A percentile compares a stretch with the other conserved stretches of the same genome.
Conservation (phyloP, 768 basidiomycete species). For the Lactarius indigo region DNA sequence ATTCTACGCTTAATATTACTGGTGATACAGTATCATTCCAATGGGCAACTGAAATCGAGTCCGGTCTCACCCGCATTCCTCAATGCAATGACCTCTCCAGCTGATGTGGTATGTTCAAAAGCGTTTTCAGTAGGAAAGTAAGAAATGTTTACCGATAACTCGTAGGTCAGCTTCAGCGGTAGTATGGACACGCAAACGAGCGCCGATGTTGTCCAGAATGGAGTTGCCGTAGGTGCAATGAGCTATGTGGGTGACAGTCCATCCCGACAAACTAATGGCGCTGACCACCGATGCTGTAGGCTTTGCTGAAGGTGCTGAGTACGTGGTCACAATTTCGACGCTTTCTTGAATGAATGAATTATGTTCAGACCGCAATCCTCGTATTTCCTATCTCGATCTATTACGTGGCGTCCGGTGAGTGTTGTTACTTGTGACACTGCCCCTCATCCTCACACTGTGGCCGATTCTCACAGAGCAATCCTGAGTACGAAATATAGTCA, state of each 20-base stretch:
- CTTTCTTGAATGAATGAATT: background rate
- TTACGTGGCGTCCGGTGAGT: constrained; percentile 19
- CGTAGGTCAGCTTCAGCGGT: constrained; percentile 80
- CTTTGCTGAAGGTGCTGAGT: constrained; percentile 59
- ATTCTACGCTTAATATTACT: background rate
- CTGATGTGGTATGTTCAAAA: constrained; percentile 68
- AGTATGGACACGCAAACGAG: constrained; percentile 83
- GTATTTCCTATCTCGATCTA: constrained; percentile 25
- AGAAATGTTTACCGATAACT: constrained; percentile 5
- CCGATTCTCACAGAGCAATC: constrained; percentile 40
- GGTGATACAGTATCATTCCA: constrained; percentile 30
- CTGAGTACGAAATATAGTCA: constrained; percentile 60
- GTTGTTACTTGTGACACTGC: background rate
- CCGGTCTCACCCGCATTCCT: constrained; percentile 28
- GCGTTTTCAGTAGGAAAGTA: background rate
- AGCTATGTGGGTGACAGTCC: constrained; percentile 51
- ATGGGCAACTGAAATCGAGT: constrained; percentile 32
- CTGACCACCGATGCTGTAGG: constrained; percentile 31
- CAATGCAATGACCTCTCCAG: constrained; percentile 58
- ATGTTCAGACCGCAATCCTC: constrained; percentile 37
- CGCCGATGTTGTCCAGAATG: constrained; percentile 66
- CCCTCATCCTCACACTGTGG: background rate
- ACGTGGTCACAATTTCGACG: constrained; percentile 24
- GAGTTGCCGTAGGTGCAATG: constrained; percentile 74
- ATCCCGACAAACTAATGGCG: background rate